Conservation (phyloP, 345 rosid genomes). For the Odontarrhena argentea region DNA sequence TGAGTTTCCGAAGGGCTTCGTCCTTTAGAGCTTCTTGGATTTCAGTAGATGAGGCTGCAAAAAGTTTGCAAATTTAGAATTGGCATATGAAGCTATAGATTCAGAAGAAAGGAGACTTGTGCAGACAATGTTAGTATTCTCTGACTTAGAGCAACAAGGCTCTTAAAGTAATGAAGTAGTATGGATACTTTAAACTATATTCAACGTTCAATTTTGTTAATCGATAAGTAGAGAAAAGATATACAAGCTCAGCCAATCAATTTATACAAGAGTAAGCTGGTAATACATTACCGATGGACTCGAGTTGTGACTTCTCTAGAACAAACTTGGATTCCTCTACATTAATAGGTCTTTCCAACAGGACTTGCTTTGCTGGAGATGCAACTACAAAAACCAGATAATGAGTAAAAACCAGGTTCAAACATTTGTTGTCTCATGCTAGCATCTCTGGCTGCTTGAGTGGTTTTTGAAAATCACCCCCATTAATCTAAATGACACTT, state of each 20-base stretch:
- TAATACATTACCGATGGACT: slow-evolving; percentile 58
- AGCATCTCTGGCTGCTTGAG: slow-evolving; percentile 20
- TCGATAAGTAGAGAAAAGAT: background rate
- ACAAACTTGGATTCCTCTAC: slow-evolving; percentile 51
- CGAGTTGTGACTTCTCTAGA: slow-evolving; percentile 51
- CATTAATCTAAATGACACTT: slow-evolving; percentile 13
- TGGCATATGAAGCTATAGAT: slow-evolving; percentile 1
- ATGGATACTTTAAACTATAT: too few species aligned
- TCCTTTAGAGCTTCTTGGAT: slow-evolving; percentile 40
- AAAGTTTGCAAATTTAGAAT: slow-evolving; percentile 9
- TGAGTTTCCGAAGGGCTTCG: slow-evolving; percentile 40
- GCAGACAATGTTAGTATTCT: too few species aligned
- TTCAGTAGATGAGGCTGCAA: slow-evolving; percentile 42
- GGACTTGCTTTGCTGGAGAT: slow-evolving; percentile 27
- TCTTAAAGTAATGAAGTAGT: too few species aligned
- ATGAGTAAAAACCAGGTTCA: slow-evolving; percentile 19
- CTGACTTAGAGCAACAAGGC: too few species aligned
- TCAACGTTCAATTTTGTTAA: background rate
- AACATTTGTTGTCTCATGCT: background rate
- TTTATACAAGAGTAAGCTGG: background rate
- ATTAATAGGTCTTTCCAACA: slow-evolving; percentile 46
- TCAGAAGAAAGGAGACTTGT: background rate
- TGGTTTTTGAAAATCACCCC: background rate
- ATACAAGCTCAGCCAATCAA: background rate
- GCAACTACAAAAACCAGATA: slow-evolving; percentile 38